Percentiles rank a stretch among this genome's conserved stretches.
These are phyloP conservation scores for Xylaria acuta DNA, from an alignment of 495 filamentous ascomycete species.

Conservation along the genomic window DNA sequence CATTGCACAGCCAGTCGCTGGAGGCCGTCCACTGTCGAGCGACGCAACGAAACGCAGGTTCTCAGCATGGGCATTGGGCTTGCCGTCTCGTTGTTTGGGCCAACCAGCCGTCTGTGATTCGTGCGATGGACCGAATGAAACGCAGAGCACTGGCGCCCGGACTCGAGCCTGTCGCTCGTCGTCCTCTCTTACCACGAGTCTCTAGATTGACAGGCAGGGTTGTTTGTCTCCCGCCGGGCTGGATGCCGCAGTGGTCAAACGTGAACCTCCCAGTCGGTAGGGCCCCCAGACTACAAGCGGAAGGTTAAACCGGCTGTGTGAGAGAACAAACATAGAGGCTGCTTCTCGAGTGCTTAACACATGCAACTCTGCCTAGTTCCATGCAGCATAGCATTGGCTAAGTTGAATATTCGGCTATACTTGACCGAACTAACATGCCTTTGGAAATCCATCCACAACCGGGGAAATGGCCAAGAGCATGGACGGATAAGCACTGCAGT, in stretches of 20 bases:
- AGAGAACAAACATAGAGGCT: slow-evolving; percentile 1
- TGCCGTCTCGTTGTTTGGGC: slow-evolving; percentile 13
- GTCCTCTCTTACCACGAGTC: neutral
- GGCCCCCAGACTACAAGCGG: slow-evolving; percentile 10
- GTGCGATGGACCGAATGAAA: neutral
- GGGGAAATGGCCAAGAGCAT: neutral
- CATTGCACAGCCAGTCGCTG: slow-evolving; percentile 44
- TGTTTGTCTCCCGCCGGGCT: slow-evolving; percentile 12
- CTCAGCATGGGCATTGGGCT: slow-evolving; percentile 22
- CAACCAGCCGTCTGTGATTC: slow-evolving; percentile 23
- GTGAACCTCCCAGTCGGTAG: slow-evolving; percentile 24
- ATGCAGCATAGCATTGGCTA: slow-evolving; percentile 20
- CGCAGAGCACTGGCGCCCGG: slow-evolving; percentile 20
- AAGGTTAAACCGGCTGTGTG: slow-evolving; percentile 12
- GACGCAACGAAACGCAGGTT: slow-evolving; percentile 31
- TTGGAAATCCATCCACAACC: neutral
- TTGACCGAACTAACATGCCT: neutral
- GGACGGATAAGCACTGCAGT: neutral
- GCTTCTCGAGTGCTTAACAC: neutral
- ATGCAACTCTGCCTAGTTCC: neutral
- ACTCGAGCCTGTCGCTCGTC: slow-evolving; percentile 12
- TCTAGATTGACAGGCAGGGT: slow-evolving; percentile 18
- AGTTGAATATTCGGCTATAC: slow-evolving; percentile 14
- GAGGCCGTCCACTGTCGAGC: slow-evolving; percentile 32
- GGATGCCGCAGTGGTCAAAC: slow-evolving; percentile 8